Conservation (phyloP, 225 moss, liverwort and hornwort genomes). For the Takakia lepidozioides region DNA sequence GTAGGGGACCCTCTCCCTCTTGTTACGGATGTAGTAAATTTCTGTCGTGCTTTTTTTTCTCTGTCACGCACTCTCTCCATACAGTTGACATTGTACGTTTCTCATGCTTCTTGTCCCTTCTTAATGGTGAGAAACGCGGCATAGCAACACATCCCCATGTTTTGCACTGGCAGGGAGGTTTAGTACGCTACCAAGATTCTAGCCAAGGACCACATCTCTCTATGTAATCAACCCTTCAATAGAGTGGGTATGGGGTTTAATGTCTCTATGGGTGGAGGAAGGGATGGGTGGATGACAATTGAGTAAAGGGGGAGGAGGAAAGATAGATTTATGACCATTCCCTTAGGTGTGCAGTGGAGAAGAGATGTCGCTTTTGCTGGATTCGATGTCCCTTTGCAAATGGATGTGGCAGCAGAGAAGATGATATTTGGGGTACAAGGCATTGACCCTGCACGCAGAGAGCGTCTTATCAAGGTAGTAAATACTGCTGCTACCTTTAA, state of each 20-base stretch:
- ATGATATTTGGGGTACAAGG: conserved; percentile 81
- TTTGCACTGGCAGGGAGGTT: background rate
- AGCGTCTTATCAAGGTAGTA: conserved; percentile 34
- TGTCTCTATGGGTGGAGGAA: too few relatives aligned
- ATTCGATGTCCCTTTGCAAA: conserved; percentile 87
- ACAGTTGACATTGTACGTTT: background rate
- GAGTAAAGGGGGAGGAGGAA: too few relatives aligned
- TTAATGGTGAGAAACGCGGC: too few relatives aligned
- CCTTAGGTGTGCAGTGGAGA: conserved; percentile 43
- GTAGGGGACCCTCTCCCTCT: too few relatives aligned
- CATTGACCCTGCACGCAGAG: conserved; percentile 34
- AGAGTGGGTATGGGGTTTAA: too few relatives aligned
- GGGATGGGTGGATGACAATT: too few relatives aligned
- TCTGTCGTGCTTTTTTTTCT: too few relatives aligned
- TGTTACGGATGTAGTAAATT: too few relatives aligned
- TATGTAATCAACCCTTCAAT: background rate
- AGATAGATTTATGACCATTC: too few relatives aligned
- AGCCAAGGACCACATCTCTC: background rate
- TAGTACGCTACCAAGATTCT: background rate
- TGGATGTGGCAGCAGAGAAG: conserved; percentile 86
- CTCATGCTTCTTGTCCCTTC: background rate
- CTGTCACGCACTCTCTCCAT: background rate
- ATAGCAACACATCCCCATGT: too few relatives aligned
- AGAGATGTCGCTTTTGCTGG: conserved; percentile 53
- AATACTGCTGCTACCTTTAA: too few relatives aligned